Conservation (phyloP, 2,329 filamentous ascomycete species). For the Orbilia blumenaviensis region DNA sequence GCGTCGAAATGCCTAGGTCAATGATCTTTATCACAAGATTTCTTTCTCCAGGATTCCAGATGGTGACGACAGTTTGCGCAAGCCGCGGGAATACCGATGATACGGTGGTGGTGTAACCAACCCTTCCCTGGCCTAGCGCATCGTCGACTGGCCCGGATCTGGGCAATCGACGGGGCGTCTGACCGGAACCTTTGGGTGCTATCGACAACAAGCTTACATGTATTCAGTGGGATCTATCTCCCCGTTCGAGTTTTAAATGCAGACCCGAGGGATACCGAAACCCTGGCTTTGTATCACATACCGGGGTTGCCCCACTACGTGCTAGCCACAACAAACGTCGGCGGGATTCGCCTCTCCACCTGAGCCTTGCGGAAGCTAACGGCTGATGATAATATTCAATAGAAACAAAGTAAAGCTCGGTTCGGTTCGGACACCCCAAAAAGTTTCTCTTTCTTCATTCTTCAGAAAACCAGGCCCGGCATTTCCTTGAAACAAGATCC, state of each 20-base stretch:
- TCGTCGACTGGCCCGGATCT: not conserved
- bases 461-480: constrained; percentile 25
- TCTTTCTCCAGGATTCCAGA: not conserved
- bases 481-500: constrained; percentile 7
- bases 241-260: not conserved
- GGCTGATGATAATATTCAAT: not conserved
- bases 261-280: not conserved
- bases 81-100: constrained; percentile 34
- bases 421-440: not conserved
- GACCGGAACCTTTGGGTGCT: not conserved
- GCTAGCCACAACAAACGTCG: not conserved
- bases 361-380: constrained; percentile 30
- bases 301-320: constrained; percentile 6
- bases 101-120: not conserved
- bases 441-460: too few species aligned
- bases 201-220: not conserved
- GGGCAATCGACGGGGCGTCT: not conserved
- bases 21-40: constrained; percentile 12
- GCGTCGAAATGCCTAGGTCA: constrained; percentile 3
- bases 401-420: not conserved
- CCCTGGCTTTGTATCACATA: constrained; percentile 2
- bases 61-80: constrained; percentile 26
- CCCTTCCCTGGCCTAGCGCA: not conserved
- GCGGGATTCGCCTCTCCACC: constrained; percentile 16
- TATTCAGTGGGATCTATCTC: not conserved